Conservation (phyloP, 176 grass and related monocot species). For the Thinopyrum elongatum region DNA sequence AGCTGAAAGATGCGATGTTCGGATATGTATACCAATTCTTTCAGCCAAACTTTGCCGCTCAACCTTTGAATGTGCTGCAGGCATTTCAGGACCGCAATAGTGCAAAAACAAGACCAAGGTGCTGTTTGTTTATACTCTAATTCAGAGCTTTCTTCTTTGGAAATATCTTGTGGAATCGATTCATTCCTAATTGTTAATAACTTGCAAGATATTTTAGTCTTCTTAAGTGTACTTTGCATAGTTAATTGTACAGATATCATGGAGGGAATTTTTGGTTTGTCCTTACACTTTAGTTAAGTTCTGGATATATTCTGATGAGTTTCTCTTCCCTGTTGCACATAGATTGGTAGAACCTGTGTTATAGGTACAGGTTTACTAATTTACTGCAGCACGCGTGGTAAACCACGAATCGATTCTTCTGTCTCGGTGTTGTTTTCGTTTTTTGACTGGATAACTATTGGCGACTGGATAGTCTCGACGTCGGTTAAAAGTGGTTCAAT, state of each 20-base stretch:
- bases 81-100: not conserved
- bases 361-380: not conserved
- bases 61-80: constrained; percentile 36
- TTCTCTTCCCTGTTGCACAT: not conserved
- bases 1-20: constrained; percentile 14
- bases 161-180: not conserved
- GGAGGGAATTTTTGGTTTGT: not conserved
- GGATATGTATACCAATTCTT: constrained; percentile 17
- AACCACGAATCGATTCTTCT: not conserved
- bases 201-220: not conserved
- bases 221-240: not conserved
- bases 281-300: not conserved
- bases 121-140: not conserved
- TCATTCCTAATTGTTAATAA: not conserved
- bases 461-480: not conserved
- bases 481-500: not conserved
- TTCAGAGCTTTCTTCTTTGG: not conserved
- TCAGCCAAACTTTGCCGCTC: constrained; percentile 7
- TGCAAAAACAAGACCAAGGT: not conserved
- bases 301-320: not conserved
- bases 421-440: not conserved
- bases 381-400: not conserved
- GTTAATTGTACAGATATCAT: not conserved
- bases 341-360: not conserved
- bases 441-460: not conserved